Conservation (phyloP, 805 yeast species). For the Tetrapisispora pingtungensis region DNA sequence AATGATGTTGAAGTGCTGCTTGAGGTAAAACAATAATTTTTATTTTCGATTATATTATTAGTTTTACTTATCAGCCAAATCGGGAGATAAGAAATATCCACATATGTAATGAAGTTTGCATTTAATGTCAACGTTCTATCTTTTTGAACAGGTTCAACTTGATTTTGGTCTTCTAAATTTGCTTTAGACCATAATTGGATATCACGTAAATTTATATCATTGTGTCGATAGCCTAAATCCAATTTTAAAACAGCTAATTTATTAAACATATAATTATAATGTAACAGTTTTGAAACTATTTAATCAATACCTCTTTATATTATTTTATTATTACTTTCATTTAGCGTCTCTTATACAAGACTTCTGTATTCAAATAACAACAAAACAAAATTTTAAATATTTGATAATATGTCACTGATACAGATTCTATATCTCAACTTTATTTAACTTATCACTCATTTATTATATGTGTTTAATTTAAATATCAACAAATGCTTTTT, state of each 20-base stretch:
- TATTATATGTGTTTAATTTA: too few species aligned
- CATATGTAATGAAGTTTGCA: slow-evolving; percentile 16
- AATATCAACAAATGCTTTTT: too few species aligned
- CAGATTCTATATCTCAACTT: too few species aligned
- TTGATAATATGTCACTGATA: too few species aligned
- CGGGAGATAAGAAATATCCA: slow-evolving; percentile 18
- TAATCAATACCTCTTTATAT: too few species aligned
- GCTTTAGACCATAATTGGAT: slow-evolving; percentile 20
- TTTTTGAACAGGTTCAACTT: neutral
- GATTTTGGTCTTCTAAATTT: slow-evolving; percentile 1
- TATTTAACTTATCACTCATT: too few species aligned
- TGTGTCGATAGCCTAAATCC: slow-evolving; percentile 14
- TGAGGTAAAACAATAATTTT: slow-evolving; percentile 14
- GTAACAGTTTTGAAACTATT: too few species aligned
- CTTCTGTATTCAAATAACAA: too few species aligned
- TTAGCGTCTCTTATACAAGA: too few species aligned
- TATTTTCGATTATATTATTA: neutral
- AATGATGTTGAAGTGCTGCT: slow-evolving; percentile 21
- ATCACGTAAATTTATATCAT: slow-evolving; percentile 17
- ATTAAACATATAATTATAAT: neutral
- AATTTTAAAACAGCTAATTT: slow-evolving; percentile 13
- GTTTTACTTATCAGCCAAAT: slow-evolving; percentile 14
- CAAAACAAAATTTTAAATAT: too few species aligned
- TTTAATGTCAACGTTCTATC: slow-evolving; percentile 2
- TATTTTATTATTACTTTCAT: too few species aligned